phyloP scores from a whole-genome alignment of 1,284 basidiomycete species.

The Inonotus hispidus region DNA sequence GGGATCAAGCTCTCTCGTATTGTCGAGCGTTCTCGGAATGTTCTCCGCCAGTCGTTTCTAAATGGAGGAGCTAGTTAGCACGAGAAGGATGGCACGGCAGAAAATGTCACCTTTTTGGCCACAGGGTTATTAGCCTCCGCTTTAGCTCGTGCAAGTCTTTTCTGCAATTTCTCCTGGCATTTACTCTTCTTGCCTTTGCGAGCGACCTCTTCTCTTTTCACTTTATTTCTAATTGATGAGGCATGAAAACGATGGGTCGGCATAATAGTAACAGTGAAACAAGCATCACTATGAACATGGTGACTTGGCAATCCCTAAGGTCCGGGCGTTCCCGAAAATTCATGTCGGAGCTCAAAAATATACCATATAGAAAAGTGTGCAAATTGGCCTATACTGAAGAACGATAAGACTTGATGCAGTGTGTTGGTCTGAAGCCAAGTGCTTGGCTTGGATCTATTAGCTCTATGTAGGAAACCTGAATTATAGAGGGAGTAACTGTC shows the following conservation, averaged over 20 bases:
- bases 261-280: too few species aligned
- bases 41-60: slow-evolving; percentile 82
- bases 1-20: slow-evolving; percentile 86
- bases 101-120: slow-evolving; percentile 57
- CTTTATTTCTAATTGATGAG: slow-evolving; percentile 75
- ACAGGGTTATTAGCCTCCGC: slow-evolving; percentile 65
- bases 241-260: slow-evolving; percentile 40
- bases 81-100: not conserved
- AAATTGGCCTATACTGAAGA: too few species aligned
- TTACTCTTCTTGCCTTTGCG: slow-evolving; percentile 77
- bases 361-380: too few species aligned
- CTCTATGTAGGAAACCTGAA: too few species aligned
- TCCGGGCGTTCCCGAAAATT: too few species aligned
- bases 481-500: too few species aligned
- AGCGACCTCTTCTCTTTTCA: slow-evolving; percentile 74
- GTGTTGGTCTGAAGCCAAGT: too few species aligned
- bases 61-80: not conserved
- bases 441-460: too few species aligned
- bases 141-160: slow-evolving; percentile 70
- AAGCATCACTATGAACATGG: too few species aligned
- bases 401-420: too few species aligned
- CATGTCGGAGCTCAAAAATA: too few species aligned
- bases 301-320: too few species aligned
- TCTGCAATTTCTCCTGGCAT: slow-evolving; percentile 75
- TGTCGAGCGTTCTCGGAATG: slow-evolving; percentile 89